Percentiles rank a stretch among this genome's conserved stretches.
phyloP scores from a whole-genome alignment of 2,329 filamentous ascomycete species.

The Aspergillus ochraceus region DNA sequence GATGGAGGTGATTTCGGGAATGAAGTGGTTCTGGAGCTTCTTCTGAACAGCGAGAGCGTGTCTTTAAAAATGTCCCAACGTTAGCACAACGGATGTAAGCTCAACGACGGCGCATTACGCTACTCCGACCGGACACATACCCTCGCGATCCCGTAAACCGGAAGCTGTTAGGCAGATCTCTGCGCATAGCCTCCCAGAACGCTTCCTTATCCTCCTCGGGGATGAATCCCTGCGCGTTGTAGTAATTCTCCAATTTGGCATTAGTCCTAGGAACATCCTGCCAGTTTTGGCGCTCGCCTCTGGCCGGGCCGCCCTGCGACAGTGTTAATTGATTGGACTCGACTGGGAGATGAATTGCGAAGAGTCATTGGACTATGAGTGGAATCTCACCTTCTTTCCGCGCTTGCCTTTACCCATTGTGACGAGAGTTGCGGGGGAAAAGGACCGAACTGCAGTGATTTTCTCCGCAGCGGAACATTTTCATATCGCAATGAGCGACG shows the following conservation, averaged over 20 bases:
- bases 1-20: constrained; percentile 85
- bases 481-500: neutral
- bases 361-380: neutral
- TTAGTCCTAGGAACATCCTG: constrained; percentile 73
- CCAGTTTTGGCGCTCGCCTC: constrained; percentile 49
- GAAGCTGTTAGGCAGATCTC: constrained; percentile 94
- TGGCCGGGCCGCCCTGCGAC: constrained; percentile 42
- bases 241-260: constrained; percentile 81
- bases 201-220: constrained; percentile 73
- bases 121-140: constrained; percentile 46
- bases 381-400: constrained; percentile 28
- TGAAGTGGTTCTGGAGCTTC: constrained; percentile 82
- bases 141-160: constrained; percentile 94
- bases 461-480: constrained; percentile 4
- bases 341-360: neutral
- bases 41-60: constrained; percentile 92
- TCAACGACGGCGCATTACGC: neutral
- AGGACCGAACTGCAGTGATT: constrained; percentile 1
- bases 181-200: constrained; percentile 82
- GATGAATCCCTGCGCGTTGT: constrained; percentile 74
- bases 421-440: neutral
- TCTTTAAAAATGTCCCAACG: constrained; percentile 44
- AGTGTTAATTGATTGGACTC: neutral
- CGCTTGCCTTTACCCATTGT: constrained; percentile 30
- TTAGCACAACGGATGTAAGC: constrained; percentile 1